Base-by-base conservation (phyloP, 2,329 filamentous ascomycete species). In the Sclerotinia nivalis region DNA sequence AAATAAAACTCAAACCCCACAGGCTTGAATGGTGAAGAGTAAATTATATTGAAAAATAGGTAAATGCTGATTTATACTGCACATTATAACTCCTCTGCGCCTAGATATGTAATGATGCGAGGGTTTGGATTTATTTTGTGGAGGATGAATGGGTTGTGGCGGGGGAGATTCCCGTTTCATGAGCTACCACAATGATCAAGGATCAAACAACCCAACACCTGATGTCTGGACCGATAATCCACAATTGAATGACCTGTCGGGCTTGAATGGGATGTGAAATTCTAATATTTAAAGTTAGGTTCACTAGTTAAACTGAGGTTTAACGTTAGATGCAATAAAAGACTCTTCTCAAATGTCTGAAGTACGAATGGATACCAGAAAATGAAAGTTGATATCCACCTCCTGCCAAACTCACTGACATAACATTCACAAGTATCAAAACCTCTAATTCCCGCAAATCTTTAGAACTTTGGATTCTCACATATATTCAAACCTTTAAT, bases 131-230 rank as follows among this genome's bases (percentile, higher is more conserved):
- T 50, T 28, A 52, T 40, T 40, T 28, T 34, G 28, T 55, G 50
- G 37, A 58, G 58, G 54, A 68, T 40, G 56, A 8, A 62, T 62
- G 37, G 12, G 18, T 22, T 45, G 45, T 55, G 49, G 37, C 49
- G 61, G 55, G 31, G 61, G 34, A 47, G 40, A 13, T 34, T 45
- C 37, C 28, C 25, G 58, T 69, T 69, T 69, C 49, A 64, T 55
- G 58, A 69, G 58, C 66, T 69, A 25, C 28, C 49, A 64, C 49
- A 64, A 56, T 25, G 45, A n/a, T 47, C 12, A 40, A 37, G 28
- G 45, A 4, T 13, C 47, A 54, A 34, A 43, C 22, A 40, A 18
- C 15, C n/a, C 31, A 65, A 22, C 15, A 28, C 37, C 20, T 50
- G 13, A 50, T 49, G 8, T 50, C 12, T 62, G 40, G 20, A 34